Percentiles rank a stretch among this genome's conserved stretches.
Conservation (phyloP, 2,329 filamentous ascomycete species). For the Xylaria sp. region DNA sequence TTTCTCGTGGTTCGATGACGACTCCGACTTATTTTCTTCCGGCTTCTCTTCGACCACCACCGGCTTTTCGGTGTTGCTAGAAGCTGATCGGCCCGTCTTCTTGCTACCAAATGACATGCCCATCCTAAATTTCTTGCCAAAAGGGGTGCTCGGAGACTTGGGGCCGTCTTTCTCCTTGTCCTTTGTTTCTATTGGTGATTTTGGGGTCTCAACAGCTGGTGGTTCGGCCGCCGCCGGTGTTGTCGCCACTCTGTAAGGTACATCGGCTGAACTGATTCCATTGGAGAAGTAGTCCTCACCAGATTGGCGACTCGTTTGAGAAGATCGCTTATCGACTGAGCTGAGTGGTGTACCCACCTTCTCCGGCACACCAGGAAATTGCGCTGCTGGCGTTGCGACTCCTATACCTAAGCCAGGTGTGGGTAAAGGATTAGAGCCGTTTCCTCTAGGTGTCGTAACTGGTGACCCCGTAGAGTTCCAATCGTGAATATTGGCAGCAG, state of each 20-base stretch:
- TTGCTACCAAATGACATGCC: slow-evolving; percentile 78
- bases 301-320: slow-evolving; percentile 69
- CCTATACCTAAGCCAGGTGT: slow-evolving; percentile 85
- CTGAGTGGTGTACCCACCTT: slow-evolving; percentile 56
- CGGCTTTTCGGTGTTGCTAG: slow-evolving; percentile 76
- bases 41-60: slow-evolving; percentile 80
- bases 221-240: slow-evolving; percentile 60
- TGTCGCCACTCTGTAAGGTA: slow-evolving; percentile 59
- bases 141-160: slow-evolving; percentile 68
- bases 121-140: slow-evolving; percentile 51
- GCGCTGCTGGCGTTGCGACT: slow-evolving; percentile 72
- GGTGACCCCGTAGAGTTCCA: slow-evolving; percentile 58
- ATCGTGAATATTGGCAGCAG: slow-evolving; percentile 50
- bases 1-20: slow-evolving; percentile 74
- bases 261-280: slow-evolving; percentile 62
- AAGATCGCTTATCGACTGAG: slow-evolving; percentile 65
- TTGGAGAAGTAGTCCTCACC: slow-evolving; percentile 83
- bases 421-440: slow-evolving; percentile 70
- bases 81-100: slow-evolving; percentile 79
- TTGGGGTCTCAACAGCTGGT: slow-evolving; percentile 54
- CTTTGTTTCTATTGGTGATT: slow-evolving; percentile 69
- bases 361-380: slow-evolving; percentile 62
- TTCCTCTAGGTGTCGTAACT: slow-evolving; percentile 71
- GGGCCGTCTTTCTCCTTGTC: slow-evolving; percentile 63
- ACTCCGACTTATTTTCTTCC: slow-evolving; percentile 68